Percentiles rank a stretch among this genome's conserved stretches.
Conservation (phyloP, 1,139 yeast species). For the Suhomyces choctaworum region DNA sequence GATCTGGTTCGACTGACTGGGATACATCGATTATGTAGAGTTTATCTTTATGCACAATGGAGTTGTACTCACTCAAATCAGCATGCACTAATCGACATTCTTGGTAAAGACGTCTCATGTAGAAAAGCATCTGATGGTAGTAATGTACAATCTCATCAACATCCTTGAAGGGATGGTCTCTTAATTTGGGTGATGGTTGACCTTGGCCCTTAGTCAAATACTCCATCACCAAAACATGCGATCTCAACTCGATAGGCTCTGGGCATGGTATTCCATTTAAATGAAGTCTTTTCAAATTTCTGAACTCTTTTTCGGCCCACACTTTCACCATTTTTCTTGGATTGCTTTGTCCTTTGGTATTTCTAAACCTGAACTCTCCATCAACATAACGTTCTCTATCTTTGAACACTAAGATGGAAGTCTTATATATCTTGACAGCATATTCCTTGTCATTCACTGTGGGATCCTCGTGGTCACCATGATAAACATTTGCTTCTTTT, state of each 20-base stretch:
- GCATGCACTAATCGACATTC: conserved; percentile 93
- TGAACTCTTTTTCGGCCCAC: conserved; percentile 98
- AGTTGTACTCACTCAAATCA: conserved; percentile 92
- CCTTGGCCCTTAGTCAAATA: conserved; percentile 77
- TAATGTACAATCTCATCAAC: conserved; percentile 64
- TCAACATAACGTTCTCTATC: conserved; percentile 95
- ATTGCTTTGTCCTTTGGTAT: conserved; percentile 79
- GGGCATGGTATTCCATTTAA: conserved; percentile 87
- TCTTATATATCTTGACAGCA: conserved; percentile 93
- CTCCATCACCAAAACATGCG: conserved; percentile 95
- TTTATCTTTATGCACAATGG: conserved; percentile 78
- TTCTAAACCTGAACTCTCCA: conserved; percentile 92
- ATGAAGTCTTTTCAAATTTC: conserved; percentile 83
- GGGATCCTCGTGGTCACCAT: conserved; percentile 73
- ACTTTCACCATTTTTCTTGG: conserved; percentile 96
- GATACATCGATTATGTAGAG: conserved; percentile 94
- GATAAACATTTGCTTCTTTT: conserved; percentile 97
- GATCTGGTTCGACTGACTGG: conserved; percentile 97
- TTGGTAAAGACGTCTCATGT: conserved; percentile 85
- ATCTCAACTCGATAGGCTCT: conserved; percentile 80
- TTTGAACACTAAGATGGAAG: conserved; percentile 92
- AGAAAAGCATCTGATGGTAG: conserved; percentile 77
- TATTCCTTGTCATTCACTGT: conserved; percentile 49
- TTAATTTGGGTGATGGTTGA: conserved; percentile 83
- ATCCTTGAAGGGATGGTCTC: conserved; percentile 72